Conservation (phyloP, 1,284 basidiomycete species). For the Coniferiporia sulphurascens region DNA sequence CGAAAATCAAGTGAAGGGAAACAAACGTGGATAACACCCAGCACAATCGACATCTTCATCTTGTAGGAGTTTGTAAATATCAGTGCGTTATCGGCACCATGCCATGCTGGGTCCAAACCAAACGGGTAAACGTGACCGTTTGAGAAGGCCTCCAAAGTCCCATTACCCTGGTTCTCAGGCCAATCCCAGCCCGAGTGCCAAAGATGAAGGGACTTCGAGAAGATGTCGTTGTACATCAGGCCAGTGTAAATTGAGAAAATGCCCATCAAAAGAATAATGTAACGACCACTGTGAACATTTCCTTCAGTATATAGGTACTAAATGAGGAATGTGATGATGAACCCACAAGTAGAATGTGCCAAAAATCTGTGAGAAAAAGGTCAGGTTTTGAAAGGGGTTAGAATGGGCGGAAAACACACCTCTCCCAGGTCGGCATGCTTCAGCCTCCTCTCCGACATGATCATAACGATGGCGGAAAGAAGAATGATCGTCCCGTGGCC, state of each 20-base stretch:
- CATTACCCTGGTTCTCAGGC: slow-evolving; percentile 46
- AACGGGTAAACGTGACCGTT: slow-evolving; percentile 83
- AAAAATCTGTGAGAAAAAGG: slow-evolving; percentile 51
- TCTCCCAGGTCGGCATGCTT: slow-evolving; percentile 77
- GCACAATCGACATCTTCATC: slow-evolving; percentile 99
- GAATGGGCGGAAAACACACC: slow-evolving; percentile 35
- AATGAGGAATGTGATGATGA: slow-evolving; percentile 1
- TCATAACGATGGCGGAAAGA: slow-evolving; percentile 78
- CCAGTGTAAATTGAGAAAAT: slow-evolving; percentile 94
- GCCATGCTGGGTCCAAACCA: slow-evolving; percentile 95
- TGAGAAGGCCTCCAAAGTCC: slow-evolving; percentile 46
- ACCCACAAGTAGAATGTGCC: slow-evolving; percentile 92
- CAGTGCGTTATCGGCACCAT: slow-evolving; percentile 87
- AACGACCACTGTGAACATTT: slow-evolving; percentile 68
- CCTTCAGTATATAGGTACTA: slow-evolving; percentile 17
- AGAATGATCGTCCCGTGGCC: slow-evolving; percentile 91
- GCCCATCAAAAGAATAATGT: slow-evolving; percentile 98
- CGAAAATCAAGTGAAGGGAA: background rate
- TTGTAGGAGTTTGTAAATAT: slow-evolving; percentile 99
- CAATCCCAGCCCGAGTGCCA: slow-evolving; percentile 90
- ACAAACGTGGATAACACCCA: slow-evolving; percentile 94
- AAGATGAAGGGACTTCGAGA: slow-evolving; percentile 88
- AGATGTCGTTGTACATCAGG: slow-evolving; percentile 98
- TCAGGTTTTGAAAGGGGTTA: background rate
- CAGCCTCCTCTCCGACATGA: slow-evolving; percentile 78